Base-by-base conservation (phyloP, 1,284 basidiomycete genomes). In the Sanghuangporus baumii region DNA sequence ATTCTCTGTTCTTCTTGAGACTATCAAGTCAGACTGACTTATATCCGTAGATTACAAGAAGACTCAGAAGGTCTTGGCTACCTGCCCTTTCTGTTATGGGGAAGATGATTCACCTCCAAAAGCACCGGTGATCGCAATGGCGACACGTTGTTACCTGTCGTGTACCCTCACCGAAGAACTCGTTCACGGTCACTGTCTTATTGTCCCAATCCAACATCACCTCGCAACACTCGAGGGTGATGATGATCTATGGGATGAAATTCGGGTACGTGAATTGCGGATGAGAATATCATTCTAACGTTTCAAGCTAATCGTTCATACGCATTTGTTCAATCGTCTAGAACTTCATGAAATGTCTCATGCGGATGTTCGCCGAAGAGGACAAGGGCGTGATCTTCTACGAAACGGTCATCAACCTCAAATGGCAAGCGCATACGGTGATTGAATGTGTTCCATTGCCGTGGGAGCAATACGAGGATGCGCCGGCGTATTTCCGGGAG, bases 281-380 rank as follows among this genome's bases (percentile, higher is more conserved):
- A 54, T 3, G 14, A 16, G 26, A 31, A 5, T 31, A 31, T 3
- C n/a, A 26, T 37, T 62, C 16, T 51, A 31, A 6, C 36, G 36
- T 36, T 31, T 54, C 9, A 54, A 34, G 43, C 51, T 46, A 18
- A 20, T 14, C 8, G 5, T 43, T 20, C 23, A n/a, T n/a, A n/a
- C n/a, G n/a, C n/a, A n/a, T n/a, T n/a, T n/a, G n/a, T n/a, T n/a
- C n/a, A n/a, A n/a, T n/a, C n/a, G n/a, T n/a, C n/a, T 71, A 97
- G 94, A 99, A 99, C 73, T 99, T 98, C 72, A 98, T 98, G 94
- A 99, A 99, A 76, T 96, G 93, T 69, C 78, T 99, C 16, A 96
- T 98, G 86, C 86, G 86, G 62, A 94, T 97, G 91, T 95, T 88
- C 68, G 88, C 93, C 0, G 88, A 93, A 67, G 86, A 93, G 65